Evolutionary conservation across 169 alveolate species (phyloP).

Genomic region (Neospora caninum): DNA sequence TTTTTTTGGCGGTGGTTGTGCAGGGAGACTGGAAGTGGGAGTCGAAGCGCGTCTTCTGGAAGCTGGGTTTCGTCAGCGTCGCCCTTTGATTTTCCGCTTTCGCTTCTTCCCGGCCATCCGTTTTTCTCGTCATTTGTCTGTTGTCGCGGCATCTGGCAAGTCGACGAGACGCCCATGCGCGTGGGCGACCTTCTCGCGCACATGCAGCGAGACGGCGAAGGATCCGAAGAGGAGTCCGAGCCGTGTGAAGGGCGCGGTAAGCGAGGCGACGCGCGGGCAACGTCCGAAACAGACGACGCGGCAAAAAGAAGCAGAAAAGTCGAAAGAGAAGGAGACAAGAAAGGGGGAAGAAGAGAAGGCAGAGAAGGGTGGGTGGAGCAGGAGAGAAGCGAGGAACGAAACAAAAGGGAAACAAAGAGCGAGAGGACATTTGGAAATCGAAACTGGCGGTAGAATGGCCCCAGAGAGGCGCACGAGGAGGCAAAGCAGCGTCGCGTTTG

Average conservation of each 20-base stretch:
- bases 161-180: not conserved
- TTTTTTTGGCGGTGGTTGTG: not conserved
- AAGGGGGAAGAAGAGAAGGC: not conserved
- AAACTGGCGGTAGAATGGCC: not conserved
- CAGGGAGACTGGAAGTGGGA: no score
- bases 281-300: no score
- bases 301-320: no score
- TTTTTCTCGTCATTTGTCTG: slow-evolving; percentile 7
- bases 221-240: no score
- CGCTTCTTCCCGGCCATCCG: not conserved
- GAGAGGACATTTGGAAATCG: not conserved
- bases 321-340: not conserved
- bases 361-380: not conserved
- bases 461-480: no score
- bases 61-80: not conserved
- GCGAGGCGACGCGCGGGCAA: no score
- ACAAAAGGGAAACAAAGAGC: not conserved
- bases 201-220: not conserved
- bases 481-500: no score
- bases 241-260: no score
- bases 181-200: not conserved
- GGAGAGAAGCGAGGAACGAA: not conserved
- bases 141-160: not conserved
- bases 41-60: not conserved
- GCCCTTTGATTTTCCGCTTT: slow-evolving; percentile 2